Base-by-base conservation (phyloP, 2,329 filamentous ascomycete genomes). In the Colletotrichum gloeosporioides region DNA sequence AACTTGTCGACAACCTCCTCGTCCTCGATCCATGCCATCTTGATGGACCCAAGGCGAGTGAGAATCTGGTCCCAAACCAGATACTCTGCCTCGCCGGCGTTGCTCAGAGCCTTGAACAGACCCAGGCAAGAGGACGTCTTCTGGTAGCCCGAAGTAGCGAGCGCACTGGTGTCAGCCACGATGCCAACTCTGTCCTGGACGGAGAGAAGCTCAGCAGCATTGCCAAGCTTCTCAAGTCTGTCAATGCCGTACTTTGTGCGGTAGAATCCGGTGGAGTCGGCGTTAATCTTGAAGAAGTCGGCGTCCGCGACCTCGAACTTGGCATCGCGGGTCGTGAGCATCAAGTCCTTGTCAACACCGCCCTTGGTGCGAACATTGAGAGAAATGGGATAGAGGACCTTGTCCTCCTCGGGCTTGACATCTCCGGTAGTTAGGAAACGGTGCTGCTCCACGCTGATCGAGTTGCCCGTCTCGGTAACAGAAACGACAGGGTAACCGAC, bases 281-380 rank as follows among this genome's bases (percentile, higher is more conserved):
- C 96, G 82, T 99, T 99, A 77, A 99, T 88, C 90, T 99, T 99
- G 92, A 94, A 99, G 87, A 99, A 98, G 81, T 98, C 95, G 69
- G 93, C 87, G 81, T 94, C 92, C 25, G 94, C 91, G 31, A 98
- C 84, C 86, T 95, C 93, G 87, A 98, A 95, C 77, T 93, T 91
- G 64, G 89, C 90, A 85, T 98, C 95, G 53, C 96, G 93, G 78
- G 78, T 80, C 62, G 69, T 76, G 57, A 63, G 88, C 18, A 95
- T 94, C 53, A 96, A 87, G 53, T 93, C 90, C 82, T 96, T 94
- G 79, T 98, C 91, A 57, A 98, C 86, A 31, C 95, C 95, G n/a
- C 94, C 90, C 85, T 96, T 95, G 44, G 95, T 96, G 75, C 94
- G 94, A 63, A 99, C 90, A 34, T 94, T 95, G 39, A 99, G 90